Evolutionary conservation across 257 asterid genomes (phyloP).

Genomic region (Catharanthus roseus): DNA sequence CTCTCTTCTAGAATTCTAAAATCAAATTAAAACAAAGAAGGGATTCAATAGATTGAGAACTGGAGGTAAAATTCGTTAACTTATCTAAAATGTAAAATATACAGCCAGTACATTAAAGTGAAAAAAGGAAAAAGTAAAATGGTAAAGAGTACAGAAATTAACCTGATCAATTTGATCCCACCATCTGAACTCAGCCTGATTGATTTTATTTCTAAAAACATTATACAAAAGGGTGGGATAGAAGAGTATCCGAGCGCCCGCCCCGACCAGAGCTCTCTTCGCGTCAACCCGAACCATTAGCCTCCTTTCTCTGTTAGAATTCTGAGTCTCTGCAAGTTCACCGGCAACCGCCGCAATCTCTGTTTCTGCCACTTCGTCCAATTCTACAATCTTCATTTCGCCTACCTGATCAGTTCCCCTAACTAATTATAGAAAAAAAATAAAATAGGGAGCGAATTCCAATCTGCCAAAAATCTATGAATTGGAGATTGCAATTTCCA

Average conservation of each 20-base stretch:
- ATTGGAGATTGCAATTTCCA: background rate
- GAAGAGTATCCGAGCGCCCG: slow-evolving; percentile 93
- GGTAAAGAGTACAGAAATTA: background rate
- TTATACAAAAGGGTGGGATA: slow-evolving; percentile 90
- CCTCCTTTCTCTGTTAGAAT: slow-evolving; percentile 32
- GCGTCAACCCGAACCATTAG: slow-evolving; percentile 67
- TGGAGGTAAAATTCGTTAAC: background rate
- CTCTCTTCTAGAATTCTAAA: background rate
- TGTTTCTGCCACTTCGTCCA: slow-evolving; percentile 40
- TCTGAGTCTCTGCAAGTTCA: slow-evolving; percentile 3
- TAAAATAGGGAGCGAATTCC: background rate
- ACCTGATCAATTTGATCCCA: slow-evolving; percentile 98
- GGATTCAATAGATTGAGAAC: background rate
- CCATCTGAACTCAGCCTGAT: slow-evolving; percentile 79
- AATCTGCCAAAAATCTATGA: background rate
- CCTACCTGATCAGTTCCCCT: background rate
- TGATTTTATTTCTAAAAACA: slow-evolving; percentile 77
- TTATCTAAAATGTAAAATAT: background rate
- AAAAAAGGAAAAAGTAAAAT: background rate
- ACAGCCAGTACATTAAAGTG: background rate
- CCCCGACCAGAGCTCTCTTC: slow-evolving; percentile 84
- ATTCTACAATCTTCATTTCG: slow-evolving; percentile 73
- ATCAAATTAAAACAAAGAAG: background rate
- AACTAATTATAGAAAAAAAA: background rate
- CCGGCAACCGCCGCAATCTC: background rate